Percentiles rank a stretch among this genome's conserved stretches.
Conservation (phyloP, 2,329 filamentous ascomycete genomes). For the Monosporascus sp. region DNA sequence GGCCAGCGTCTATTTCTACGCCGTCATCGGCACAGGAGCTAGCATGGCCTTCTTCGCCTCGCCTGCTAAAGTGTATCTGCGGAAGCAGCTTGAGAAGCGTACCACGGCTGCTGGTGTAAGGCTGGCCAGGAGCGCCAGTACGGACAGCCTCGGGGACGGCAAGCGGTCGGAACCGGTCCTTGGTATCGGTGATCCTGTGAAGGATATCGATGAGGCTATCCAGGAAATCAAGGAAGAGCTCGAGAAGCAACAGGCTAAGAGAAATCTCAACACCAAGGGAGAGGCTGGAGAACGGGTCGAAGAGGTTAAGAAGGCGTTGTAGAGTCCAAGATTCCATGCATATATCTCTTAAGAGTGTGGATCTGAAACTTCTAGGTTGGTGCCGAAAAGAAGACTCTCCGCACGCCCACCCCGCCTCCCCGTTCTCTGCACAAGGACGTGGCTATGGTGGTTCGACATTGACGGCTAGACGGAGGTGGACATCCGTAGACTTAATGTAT, state of each 20-base stretch:
- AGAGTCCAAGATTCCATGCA: neutral
- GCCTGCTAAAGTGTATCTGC: conserved; percentile 61
- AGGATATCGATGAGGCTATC: conserved; percentile 73
- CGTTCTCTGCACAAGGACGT: no score
- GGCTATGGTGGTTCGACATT: no score
- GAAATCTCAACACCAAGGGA: conserved; percentile 3
- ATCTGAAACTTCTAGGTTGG: no score
- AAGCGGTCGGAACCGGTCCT: conserved; percentile 55
- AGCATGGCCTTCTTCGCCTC: conserved; percentile 75
- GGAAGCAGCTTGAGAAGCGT: conserved; percentile 54
- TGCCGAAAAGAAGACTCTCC: neutral
- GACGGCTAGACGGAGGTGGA: no score
- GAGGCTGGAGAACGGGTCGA: conserved; percentile 1
- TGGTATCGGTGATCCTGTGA: conserved; percentile 72
- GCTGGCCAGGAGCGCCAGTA: conserved; percentile 47
- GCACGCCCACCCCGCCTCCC: neutral
- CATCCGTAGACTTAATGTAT: no score
- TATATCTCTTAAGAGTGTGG: no score
- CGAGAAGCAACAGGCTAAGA: conserved; percentile 45
- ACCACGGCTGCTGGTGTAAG: conserved; percentile 40
- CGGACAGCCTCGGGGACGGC: conserved; percentile 48
- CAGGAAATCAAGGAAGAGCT: conserved; percentile 70
- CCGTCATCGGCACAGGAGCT: conserved; percentile 58
- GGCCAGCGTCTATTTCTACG: conserved; percentile 86
- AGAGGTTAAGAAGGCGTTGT: conserved; percentile 2